phyloP scores from a whole-genome alignment of 2,329 filamentous ascomycete genomes.

The Ophiostoma australiae region DNA sequence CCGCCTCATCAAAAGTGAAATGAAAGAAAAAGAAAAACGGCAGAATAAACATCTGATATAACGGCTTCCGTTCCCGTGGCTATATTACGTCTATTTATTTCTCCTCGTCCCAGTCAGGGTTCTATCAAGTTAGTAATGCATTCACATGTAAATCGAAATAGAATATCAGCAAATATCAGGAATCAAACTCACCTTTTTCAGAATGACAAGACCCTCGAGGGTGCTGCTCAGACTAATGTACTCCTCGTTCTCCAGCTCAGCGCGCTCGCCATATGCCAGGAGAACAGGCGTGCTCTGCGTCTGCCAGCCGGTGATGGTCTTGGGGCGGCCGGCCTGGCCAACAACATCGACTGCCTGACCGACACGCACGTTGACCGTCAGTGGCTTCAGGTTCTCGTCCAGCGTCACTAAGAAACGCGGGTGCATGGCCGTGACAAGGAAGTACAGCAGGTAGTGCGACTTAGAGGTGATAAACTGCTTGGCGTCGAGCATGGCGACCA shows the following conservation, averaged over 20 bases:
- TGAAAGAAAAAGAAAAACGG: constrained; percentile 20
- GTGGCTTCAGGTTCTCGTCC: constrained; percentile 86
- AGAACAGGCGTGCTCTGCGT: constrained; percentile 98
- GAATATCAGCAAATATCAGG: not conserved
- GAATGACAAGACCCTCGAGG: constrained; percentile 89
- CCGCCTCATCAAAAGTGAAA: not conserved
- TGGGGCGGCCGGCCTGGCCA: constrained; percentile 90
- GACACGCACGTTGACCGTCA: constrained; percentile 93
- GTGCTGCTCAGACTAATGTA: constrained; percentile 89
- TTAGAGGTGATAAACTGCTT: constrained; percentile 70
- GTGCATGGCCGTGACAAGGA: constrained; percentile 93
- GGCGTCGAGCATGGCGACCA: constrained; percentile 91
- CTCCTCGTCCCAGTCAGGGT: constrained; percentile 51
- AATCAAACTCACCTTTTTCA: constrained; percentile 69
- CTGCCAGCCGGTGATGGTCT: constrained; percentile 99
- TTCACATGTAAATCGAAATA: no score
- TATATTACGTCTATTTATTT: constrained; percentile 36
- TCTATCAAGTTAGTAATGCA: constrained; percentile 35
- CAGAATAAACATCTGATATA: constrained; percentile 19
- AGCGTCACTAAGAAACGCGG: constrained; percentile 94
- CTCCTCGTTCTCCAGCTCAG: constrained; percentile 95
- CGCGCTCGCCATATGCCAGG: constrained; percentile 88
- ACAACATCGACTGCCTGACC: constrained; percentile 98
- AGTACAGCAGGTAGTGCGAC: constrained; percentile 93
- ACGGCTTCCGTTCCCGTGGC: constrained; percentile 12